A percentile compares a stretch with the other conserved stretches of the same genome.
Conservation (phyloP, 2,329 filamentous ascomycete species). For the Rhytidhysteron rufulum region DNA sequence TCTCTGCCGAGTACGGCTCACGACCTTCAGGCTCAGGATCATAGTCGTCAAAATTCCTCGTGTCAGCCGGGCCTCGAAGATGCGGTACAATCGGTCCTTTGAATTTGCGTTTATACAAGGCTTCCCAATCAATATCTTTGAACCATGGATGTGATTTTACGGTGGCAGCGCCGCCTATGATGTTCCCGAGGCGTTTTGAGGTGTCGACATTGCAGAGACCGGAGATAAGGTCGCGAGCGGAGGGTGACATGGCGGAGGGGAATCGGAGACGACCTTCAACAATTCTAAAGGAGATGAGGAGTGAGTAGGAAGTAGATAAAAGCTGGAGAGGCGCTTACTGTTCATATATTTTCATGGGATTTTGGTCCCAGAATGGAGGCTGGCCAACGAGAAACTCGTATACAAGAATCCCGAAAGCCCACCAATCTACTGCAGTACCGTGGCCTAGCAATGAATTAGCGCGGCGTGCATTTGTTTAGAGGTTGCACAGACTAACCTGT, state of each 20-base stretch:
- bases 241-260: conserved; percentile 63
- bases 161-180: conserved; percentile 66
- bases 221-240: conserved; percentile 71
- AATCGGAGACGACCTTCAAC: conserved; percentile 74
- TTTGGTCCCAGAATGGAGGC: conserved; percentile 83
- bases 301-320: neutral
- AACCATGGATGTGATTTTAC: conserved; percentile 80
- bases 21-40: conserved; percentile 67
- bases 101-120: conserved; percentile 60
- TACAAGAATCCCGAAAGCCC: conserved; percentile 78
- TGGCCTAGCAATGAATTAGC: conserved; percentile 53
- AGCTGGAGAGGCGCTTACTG: conserved; percentile 37
- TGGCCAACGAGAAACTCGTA: conserved; percentile 84
- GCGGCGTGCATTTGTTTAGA: no score
- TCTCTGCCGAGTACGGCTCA: conserved; percentile 65
- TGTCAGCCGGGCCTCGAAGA: conserved; percentile 67
- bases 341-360: conserved; percentile 83
- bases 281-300: conserved; percentile 54
- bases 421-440: conserved; percentile 76
- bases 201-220: conserved; percentile 76
- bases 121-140: conserved; percentile 68
- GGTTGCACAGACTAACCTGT: conserved; percentile 50
- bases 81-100: conserved; percentile 73
- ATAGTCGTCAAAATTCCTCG: conserved; percentile 78
- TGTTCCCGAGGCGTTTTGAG: conserved; percentile 72